Evolutionary conservation across 2,329 filamentous ascomycete species (phyloP).

Genomic region (Colletotrichum sp.): DNA sequence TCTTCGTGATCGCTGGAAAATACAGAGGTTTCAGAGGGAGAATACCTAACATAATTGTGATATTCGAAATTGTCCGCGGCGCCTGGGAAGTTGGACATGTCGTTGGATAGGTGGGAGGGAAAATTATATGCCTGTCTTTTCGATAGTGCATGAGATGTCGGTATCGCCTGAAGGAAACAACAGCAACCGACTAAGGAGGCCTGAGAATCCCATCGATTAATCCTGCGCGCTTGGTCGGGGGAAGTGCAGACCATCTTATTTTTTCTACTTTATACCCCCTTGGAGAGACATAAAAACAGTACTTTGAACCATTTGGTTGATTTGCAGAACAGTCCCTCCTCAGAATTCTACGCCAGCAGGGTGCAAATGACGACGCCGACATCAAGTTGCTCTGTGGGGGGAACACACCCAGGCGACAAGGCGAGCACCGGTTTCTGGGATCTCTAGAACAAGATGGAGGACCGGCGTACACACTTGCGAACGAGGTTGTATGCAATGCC

Average conservation of each 20-base stretch:
- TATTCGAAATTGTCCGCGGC: not conserved
- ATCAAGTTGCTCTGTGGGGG: not conserved
- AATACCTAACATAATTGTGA: not conserved
- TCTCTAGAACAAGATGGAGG: not conserved
- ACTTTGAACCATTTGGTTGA: not conserved
- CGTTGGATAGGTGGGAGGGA: not conserved
- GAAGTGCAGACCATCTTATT: fast-evolving
- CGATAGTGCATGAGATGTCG: not conserved
- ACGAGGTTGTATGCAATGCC: not conserved
- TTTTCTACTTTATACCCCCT: too few relatives aligned
- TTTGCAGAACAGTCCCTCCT: not conserved
- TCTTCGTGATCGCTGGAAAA: not conserved
- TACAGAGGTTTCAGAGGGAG: not conserved
- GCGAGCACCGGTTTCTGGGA: not conserved
- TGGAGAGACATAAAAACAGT: not conserved
- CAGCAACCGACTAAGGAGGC: not conserved
- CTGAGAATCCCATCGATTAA: not conserved
- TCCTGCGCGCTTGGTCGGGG: fast-evolving
- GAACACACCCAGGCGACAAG: not conserved
- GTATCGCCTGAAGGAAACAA: not conserved
- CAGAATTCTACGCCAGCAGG: fast-evolving
- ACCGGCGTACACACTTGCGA: not conserved
- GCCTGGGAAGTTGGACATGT: not conserved
- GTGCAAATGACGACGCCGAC: fast-evolving
- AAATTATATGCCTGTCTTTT: not conserved